Conservation (phyloP, 2,329 filamentous ascomycete genomes). For the Cladophialophora exuberans region DNA sequence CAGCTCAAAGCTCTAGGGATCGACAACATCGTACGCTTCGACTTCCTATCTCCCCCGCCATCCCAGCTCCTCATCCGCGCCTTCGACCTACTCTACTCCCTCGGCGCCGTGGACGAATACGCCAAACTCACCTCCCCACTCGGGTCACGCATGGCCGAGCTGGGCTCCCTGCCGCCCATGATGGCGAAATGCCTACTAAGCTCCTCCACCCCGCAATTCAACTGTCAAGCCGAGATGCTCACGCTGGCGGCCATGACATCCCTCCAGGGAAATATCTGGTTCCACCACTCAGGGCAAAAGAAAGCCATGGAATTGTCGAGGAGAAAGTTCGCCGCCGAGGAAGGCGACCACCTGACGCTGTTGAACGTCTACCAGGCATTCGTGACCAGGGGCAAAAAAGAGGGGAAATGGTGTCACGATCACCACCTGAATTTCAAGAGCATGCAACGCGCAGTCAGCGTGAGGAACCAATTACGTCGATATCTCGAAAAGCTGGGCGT, state of each 20-base stretch:
- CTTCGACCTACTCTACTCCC: conserved; percentile 81
- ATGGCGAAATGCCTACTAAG: conserved; percentile 82
- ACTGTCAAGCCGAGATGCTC: conserved; percentile 81
- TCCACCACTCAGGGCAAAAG: conserved; percentile 76
- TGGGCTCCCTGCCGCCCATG: conserved; percentile 86
- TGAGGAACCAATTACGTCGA: conserved; percentile 81
- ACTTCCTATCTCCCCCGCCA: conserved; percentile 84
- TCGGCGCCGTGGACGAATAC: conserved; percentile 86
- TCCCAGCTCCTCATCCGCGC: conserved; percentile 82
- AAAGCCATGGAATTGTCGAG: conserved; percentile 74
- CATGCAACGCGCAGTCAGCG: conserved; percentile 79
- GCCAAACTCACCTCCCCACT: conserved; percentile 87
- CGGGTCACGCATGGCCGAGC: conserved; percentile 88
- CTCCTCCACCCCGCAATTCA: conserved; percentile 68
- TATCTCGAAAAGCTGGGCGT: conserved; percentile 87
- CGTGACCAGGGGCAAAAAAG: conserved; percentile 78
- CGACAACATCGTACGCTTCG: conserved; percentile 89
- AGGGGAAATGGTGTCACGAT: conserved; percentile 82
- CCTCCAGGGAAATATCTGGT: conserved; percentile 79
- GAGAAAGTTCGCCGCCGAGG: conserved; percentile 84
- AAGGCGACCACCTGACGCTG: conserved; percentile 91
- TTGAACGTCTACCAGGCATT: conserved; percentile 94
- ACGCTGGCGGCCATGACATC: conserved; percentile 94
- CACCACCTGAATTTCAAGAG: conserved; percentile 86
- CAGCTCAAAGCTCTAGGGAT: conserved; percentile 95